Evolutionary conservation across 1,284 basidiomycete species (phyloP), one percentile per base, ranked within the genome.

Genomic region (Apiotrichum domesticum): DNA sequence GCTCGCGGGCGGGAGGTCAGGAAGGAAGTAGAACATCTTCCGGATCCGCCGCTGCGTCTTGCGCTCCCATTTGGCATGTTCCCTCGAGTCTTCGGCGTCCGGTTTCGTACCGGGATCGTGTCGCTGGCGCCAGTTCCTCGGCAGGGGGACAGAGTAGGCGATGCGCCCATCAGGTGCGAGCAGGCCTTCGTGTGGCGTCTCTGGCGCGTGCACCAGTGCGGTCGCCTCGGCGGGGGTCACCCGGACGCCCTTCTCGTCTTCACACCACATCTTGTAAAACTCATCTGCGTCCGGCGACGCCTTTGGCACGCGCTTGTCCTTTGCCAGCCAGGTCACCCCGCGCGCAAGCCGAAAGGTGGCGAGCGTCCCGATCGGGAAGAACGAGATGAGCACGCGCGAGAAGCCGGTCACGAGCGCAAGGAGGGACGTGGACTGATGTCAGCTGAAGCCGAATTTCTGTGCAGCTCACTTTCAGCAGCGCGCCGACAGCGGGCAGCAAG

Each of bases 351-450:
- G 63, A 41, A 72, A 64, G 1, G 66, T 63, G 2, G 69, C 69
- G 2, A 75, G 47, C 13, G 70, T 68, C 9, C 68, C 69, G 13
- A 75, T 58, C 9, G 75, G 74, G 46, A 76, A 66, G 64, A 77
- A 72, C 14, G 75, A 75, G 52, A 77, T 69, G 45, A 76, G 62
- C 39, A 75, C 61, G 1, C 74, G 71, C 0, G 70, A 72, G 45
- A 76, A 52, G 5, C 67, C 65, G 2, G 73, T 75, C 11, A 67
- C 65, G 11, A 62, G 45, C 0, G 73, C 65, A n/a, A 76, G 60
- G 9, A 73, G 34, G 5, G 78, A 75, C 2, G 82, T 80, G 5
- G 80, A 76, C 83, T 84, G 53, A 41, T 9, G 54, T 53, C 39
- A 60, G 52, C 49, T 33, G 13, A 4, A 13, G 13, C n/a, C 4